Conservation (phyloP, 495 filamentous ascomycete genomes). For the Penicillium desertorum region DNA sequence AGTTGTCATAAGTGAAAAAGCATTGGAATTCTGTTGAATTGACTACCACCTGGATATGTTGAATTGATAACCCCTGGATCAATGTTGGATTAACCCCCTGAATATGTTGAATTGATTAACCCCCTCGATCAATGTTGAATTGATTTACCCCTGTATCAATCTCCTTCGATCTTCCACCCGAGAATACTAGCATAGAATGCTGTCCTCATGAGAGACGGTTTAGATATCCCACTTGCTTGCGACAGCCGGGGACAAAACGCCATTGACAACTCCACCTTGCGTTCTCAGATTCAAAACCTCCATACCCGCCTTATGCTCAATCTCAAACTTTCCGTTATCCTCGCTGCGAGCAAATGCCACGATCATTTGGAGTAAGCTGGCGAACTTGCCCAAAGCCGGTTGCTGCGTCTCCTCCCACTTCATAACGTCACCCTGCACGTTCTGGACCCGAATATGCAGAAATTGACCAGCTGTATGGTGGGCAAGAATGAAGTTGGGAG, state of each 20-base stretch:
- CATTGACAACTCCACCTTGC: slow-evolving; percentile 26
- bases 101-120: too few species aligned
- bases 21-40: not conserved
- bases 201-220: not conserved
- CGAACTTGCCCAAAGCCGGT: slow-evolving; percentile 26
- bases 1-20: not conserved
- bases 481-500: slow-evolving; percentile 61
- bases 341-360: slow-evolving; percentile 37
- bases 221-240: not conserved
- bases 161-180: too few species aligned
- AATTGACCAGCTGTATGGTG: slow-evolving; percentile 58
- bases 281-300: slow-evolving; percentile 46
- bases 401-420: slow-evolving; percentile 54
- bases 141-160: not conserved
- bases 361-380: slow-evolving; percentile 40
- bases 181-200: not conserved
- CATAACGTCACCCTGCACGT: slow-evolving; percentile 46
- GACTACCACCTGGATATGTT: too few species aligned
- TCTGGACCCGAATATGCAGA: slow-evolving; percentile 46
- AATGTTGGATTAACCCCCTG: too few species aligned
- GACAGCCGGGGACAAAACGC: slow-evolving; percentile 14
- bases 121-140: too few species aligned
- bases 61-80: not conserved
- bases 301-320: slow-evolving; percentile 32
- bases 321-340: slow-evolving; percentile 41